Evolutionary conservation across 208 protist genomes (phyloP).

Genomic region (Leishmania turanica): DNA sequence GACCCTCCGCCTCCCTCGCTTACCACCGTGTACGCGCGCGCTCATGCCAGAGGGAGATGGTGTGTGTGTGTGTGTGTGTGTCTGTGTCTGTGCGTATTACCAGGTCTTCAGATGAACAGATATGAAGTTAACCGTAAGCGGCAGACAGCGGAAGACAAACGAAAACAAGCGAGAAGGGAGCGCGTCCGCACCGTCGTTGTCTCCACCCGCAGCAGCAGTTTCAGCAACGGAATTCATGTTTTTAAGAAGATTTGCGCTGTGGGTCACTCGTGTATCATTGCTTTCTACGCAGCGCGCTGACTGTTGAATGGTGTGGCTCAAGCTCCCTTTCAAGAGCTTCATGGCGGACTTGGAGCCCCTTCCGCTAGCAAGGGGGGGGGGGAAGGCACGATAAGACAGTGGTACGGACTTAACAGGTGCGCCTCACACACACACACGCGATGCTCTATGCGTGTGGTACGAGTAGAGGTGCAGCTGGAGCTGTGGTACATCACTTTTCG

Average conservation of each 20-base stretch:
- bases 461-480: not conserved
- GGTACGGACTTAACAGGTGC: not conserved
- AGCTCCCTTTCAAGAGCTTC: not conserved
- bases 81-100: not conserved
- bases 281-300: not conserved
- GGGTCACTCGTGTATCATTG: not conserved
- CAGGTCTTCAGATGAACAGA: not conserved
- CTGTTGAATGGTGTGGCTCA: not conserved
- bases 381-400: not conserved
- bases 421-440: not conserved
- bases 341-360: not conserved
- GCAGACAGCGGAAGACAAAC: not conserved
- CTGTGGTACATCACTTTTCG: not conserved
- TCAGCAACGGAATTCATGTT: not conserved
- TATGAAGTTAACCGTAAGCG: not conserved
- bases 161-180: not conserved
- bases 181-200: not conserved
- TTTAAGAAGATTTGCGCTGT: not conserved
- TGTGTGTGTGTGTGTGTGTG: not conserved
- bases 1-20: not conserved
- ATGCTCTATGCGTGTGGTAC: not conserved
- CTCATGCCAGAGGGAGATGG: not conserved
- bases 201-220: too few species aligned
- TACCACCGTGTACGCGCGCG: not conserved
- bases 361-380: not conserved